Evolutionary conservation across 192 early-diverging fungal genomes (phyloP).

Genomic region (Hyaloraphidium curvatum): DNA sequence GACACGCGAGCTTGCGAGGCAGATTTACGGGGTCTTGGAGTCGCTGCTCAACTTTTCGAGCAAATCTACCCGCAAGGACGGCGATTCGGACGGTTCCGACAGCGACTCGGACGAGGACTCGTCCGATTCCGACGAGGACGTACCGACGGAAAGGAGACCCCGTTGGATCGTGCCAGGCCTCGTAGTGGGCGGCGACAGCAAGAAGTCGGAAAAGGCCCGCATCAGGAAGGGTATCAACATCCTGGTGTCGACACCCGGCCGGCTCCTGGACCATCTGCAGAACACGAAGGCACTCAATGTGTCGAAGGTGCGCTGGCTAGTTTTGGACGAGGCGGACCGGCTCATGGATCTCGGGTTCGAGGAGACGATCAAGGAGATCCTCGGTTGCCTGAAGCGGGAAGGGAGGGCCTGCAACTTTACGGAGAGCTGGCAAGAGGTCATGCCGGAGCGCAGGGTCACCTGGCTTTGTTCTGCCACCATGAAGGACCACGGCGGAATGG

Average conservation of each 20-base stretch:
- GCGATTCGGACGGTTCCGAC: conserved; percentile 8
- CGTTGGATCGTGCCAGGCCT: conserved; percentile 74
- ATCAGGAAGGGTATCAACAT: conserved; percentile 75
- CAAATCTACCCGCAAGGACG: conserved; percentile 15
- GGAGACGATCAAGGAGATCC: conserved; percentile 7
- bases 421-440: too few relatives aligned
- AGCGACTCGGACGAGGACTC: not conserved
- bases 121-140: not conserved
- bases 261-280: conserved; percentile 70
- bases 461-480: too few relatives aligned
- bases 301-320: conserved; percentile 77
- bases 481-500: not conserved
- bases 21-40: conserved; percentile 64
- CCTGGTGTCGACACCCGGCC: conserved; percentile 87
- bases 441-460: too few relatives aligned
- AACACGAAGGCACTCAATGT: conserved; percentile 68
- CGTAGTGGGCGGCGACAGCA: conserved; percentile 64
- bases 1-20: conserved; percentile 94
- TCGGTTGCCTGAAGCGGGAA: not conserved
- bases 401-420: too few relatives aligned
- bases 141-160: not conserved
- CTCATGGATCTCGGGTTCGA: conserved; percentile 84
- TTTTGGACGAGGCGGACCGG: conserved; percentile 94
- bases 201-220: conserved; percentile 59
- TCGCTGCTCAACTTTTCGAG: conserved; percentile 24